These are phyloP conservation scores for Termitomyces sp. DNA, from an alignment of 768 basidiomycete species.

Conservation along the genomic window DNA sequence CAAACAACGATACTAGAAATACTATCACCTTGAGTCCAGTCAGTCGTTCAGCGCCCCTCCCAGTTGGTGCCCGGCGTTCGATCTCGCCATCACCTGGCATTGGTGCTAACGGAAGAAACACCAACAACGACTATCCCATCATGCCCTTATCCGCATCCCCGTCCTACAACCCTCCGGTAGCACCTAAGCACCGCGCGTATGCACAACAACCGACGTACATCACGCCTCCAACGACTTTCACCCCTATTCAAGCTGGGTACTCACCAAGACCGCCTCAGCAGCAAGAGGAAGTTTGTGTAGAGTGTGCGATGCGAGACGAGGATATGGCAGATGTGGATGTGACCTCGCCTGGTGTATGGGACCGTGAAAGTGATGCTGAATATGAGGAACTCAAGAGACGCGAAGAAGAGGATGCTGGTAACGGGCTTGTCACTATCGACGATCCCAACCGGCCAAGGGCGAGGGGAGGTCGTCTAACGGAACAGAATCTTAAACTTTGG, in stretches of 20 bases:
- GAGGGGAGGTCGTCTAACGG: slow-evolving; percentile 66
- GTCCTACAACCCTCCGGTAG: slow-evolving; percentile 58
- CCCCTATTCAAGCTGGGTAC: slow-evolving; percentile 58
- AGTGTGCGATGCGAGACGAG: slow-evolving; percentile 98
- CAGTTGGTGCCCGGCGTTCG: slow-evolving; percentile 42
- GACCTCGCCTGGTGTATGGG: slow-evolving; percentile 83
- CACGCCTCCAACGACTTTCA: slow-evolving; percentile 47
- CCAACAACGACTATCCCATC: slow-evolving; percentile 35
- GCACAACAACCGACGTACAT: slow-evolving; percentile 78
- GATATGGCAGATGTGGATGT: slow-evolving; percentile 98
- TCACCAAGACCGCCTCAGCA: slow-evolving; percentile 52
- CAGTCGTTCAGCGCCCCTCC: slow-evolving; percentile 28
- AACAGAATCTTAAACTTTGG: slow-evolving; percentile 81
- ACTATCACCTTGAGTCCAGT: slow-evolving; percentile 13
- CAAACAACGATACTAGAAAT: slow-evolving; percentile 24
- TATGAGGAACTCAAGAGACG: slow-evolving; percentile 72
- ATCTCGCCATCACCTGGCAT: slow-evolving; percentile 34
- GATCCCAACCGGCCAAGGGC: slow-evolving; percentile 54
- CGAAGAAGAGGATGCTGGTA: slow-evolving; percentile 65
- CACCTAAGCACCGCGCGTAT: slow-evolving; percentile 61
- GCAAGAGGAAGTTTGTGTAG: slow-evolving; percentile 82
- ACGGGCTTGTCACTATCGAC: slow-evolving; percentile 42
- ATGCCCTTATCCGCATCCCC: slow-evolving; percentile 58
- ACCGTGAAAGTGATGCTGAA: slow-evolving; percentile 77
- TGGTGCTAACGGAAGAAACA: slow-evolving; percentile 22